These are phyloP conservation scores for Thelonectria discophora DNA, from an alignment of 2,329 filamentous ascomycete genomes.

Conservation along the genomic window DNA sequence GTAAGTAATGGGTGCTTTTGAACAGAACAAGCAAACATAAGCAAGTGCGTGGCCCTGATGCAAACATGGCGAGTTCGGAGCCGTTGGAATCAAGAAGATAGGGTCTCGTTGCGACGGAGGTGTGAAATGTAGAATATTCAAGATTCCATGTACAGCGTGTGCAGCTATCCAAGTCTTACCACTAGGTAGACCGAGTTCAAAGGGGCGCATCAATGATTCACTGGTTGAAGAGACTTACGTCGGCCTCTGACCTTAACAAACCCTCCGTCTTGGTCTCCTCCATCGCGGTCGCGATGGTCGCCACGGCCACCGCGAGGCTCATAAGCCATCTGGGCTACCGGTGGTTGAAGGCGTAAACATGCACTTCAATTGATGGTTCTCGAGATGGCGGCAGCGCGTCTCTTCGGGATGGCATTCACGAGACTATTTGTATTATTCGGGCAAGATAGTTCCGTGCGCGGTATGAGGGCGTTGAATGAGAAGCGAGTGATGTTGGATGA, in stretches of 20 bases:
- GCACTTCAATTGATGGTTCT: conserved; percentile 26
- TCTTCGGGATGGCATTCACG: conserved; percentile 21
- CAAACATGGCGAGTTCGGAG: neutral
- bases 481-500: conserved; percentile 16
- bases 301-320: conserved; percentile 62
- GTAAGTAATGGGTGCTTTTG: no score
- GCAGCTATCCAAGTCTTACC: conserved; percentile 21
- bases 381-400: conserved; percentile 33
- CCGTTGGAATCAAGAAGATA: neutral
- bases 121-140: neutral
- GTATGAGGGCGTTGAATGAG: conserved; percentile 6
- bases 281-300: conserved; percentile 31
- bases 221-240: conserved; percentile 52
- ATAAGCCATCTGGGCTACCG: conserved; percentile 58
- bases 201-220: conserved; percentile 1
- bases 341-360: conserved; percentile 37
- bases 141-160: neutral
- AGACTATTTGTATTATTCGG: neutral
- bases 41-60: neutral
- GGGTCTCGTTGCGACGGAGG: neutral
- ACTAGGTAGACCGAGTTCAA: conserved; percentile 24
- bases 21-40: neutral
- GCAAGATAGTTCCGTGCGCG: neutral
- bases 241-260: conserved; percentile 61
- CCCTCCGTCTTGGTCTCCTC: conserved; percentile 54